Evolutionary conservation across 129 eudicot species (phyloP).

Genomic region (Artemisia annua): DNA sequence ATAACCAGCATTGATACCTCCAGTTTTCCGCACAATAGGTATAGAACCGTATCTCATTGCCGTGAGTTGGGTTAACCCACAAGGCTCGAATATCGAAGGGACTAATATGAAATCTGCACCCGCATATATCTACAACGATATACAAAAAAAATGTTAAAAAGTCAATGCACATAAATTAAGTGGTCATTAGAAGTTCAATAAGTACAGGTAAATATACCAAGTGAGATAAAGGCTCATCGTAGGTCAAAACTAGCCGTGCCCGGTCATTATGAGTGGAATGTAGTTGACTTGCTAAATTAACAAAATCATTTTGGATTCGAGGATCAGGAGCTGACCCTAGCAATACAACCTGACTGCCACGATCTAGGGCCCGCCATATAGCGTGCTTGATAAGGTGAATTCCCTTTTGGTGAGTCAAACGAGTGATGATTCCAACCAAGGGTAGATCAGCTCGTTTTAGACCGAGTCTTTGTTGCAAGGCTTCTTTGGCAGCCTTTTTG

Average conservation of each 20-base stretch:
- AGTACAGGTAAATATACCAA: constrained; percentile 53
- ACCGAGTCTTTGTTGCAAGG: constrained; percentile 78
- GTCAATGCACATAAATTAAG: background rate
- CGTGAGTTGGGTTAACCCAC: constrained; percentile 97
- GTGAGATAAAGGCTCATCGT: constrained; percentile 96
- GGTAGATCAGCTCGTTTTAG: constrained; percentile 78
- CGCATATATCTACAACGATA: constrained; percentile 70
- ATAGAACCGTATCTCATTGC: constrained; percentile 99
- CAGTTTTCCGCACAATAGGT: constrained; percentile 95
- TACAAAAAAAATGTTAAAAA: constrained; percentile 10
- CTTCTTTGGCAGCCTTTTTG: constrained; percentile 91
- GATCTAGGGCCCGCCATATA: constrained; percentile 86
- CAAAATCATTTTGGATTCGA: constrained; percentile 92
- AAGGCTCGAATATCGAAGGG: constrained; percentile 99
- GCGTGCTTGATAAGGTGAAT: constrained; percentile 98
- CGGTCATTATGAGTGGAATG: constrained; percentile 83
- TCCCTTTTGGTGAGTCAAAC: constrained; percentile 98
- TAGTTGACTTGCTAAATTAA: constrained; percentile 77
- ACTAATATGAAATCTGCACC: constrained; percentile 95
- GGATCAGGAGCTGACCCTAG: constrained; percentile 99
- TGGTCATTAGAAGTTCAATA: background rate
- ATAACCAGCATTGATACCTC: constrained; percentile 54
- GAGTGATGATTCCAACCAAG: constrained; percentile 85
- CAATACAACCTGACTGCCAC: constrained; percentile 91
- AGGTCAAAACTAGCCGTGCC: constrained; percentile 90